phyloP scores from a whole-genome alignment of 305 asterid species.

The Lippia alba region DNA sequence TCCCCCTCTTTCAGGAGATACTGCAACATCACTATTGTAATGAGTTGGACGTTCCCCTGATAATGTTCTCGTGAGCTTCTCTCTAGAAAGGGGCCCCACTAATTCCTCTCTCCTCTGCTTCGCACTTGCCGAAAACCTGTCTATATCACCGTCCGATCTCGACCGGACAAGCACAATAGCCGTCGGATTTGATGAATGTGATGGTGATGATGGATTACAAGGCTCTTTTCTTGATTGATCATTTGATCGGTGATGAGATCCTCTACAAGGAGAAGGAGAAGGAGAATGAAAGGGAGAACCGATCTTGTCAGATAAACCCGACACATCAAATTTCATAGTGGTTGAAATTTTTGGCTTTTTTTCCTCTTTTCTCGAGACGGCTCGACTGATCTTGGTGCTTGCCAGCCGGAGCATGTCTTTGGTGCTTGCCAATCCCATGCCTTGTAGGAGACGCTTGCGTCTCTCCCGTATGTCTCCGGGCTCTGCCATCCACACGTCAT shows the following conservation, averaged over 20 bases:
- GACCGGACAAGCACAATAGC: constrained; percentile 66
- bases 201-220: constrained; percentile 16
- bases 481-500: constrained; percentile 89
- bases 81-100: constrained; percentile 69
- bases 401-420: constrained; percentile 64
- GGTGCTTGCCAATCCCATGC: constrained; percentile 87
- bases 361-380: constrained; percentile 41
- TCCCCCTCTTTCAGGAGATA: constrained; percentile 37
- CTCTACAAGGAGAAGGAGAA: too few relatives aligned
- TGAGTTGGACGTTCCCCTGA: constrained; percentile 51
- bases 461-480: constrained; percentile 90
- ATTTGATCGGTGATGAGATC: not conserved
- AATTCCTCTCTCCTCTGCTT: constrained; percentile 80
- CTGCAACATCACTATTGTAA: constrained; percentile 37
- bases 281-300: too few relatives aligned
- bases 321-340: not conserved
- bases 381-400: constrained; percentile 50
- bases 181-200: constrained; percentile 34
- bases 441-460: constrained; percentile 80
- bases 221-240: constrained; percentile 11
- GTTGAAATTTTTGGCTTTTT: constrained; percentile 2
- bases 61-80: constrained; percentile 74
- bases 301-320: not conserved
- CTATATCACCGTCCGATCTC: constrained; percentile 88
- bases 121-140: constrained; percentile 49